Conservation (phyloP, 2,329 filamentous ascomycete species). For the Fusarium lateritium region DNA sequence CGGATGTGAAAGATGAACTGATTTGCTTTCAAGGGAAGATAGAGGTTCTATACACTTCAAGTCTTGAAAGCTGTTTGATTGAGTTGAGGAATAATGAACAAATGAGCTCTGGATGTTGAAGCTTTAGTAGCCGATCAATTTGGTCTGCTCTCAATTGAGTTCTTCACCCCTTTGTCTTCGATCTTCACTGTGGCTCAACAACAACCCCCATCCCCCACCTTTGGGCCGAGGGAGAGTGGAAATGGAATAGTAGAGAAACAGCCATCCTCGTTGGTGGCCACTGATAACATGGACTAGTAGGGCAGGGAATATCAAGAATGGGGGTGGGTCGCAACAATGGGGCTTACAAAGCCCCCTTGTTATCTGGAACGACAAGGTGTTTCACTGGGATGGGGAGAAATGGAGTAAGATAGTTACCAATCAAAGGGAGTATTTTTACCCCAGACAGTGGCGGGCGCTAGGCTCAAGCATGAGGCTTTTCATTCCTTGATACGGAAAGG, state of each 20-base stretch:
- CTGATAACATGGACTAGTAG: background rate
- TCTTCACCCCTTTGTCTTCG: background rate
- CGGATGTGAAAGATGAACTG: background rate
- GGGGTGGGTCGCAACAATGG: background rate
- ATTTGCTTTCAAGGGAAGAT: no score
- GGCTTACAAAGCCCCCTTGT: background rate
- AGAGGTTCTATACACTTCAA: no score
- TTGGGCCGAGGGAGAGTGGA: background rate
- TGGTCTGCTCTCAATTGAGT: background rate
- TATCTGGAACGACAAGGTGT: background rate
- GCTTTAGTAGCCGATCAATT: conserved; percentile 16
- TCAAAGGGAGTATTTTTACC: no score
- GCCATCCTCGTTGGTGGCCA: background rate
- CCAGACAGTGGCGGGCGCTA: no score
- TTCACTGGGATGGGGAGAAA: background rate
- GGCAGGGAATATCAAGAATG: background rate
- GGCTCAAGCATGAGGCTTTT: no score
- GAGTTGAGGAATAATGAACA: background rate
- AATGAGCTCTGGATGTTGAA: conserved; percentile 14
- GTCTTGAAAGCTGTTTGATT: background rate
- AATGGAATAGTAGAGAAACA: background rate
- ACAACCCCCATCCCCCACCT: conserved; percentile 8
- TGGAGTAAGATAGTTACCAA: no score
- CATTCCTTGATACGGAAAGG: no score
- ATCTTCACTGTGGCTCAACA: background rate